phyloP scores from a whole-genome alignment of 208 protist species.

The Tritrichomonas foetus region DNA sequence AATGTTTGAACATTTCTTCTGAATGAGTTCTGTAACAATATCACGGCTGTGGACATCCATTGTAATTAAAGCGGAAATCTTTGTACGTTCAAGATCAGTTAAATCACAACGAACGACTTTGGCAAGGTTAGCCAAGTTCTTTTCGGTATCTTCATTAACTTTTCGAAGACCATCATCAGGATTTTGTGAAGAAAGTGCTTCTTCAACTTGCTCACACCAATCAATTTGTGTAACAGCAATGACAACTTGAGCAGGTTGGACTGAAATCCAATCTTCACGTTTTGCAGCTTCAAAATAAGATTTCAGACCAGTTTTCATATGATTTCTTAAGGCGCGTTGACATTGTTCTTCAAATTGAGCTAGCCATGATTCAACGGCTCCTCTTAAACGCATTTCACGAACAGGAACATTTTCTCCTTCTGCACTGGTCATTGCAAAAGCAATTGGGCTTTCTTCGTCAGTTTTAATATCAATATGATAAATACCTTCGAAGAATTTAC shows the following conservation, averaged over 20 bases:
- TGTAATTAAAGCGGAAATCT: conserved; percentile 87
- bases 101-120: conserved; percentile 78
- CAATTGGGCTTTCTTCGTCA: conserved; percentile 1
- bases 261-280: conserved; percentile 75
- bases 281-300: conserved; percentile 58
- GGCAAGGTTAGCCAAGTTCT: conserved; percentile 80
- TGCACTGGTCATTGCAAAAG: conserved; percentile 71
- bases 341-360: conserved; percentile 73
- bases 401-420: conserved; percentile 87
- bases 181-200: conserved; percentile 72
- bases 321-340: conserved; percentile 20
- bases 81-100: conserved; percentile 74
- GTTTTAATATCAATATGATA: conserved; percentile 45
- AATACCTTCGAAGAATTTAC: conserved; percentile 58
- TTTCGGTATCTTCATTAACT: conserved; percentile 83
- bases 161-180: conserved; percentile 93
- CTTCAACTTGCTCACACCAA: conserved; percentile 78
- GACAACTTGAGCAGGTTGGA: conserved; percentile 80
- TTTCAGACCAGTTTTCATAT: not conserved
- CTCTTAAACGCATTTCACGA: conserved; percentile 75
- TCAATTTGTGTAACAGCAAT: conserved; percentile 78
- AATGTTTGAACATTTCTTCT: conserved; percentile 66
- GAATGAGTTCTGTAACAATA: conserved; percentile 80
- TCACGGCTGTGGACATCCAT: conserved; percentile 93
- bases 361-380: conserved; percentile 90